These are phyloP conservation scores for Cladorrhinum samala DNA, from an alignment of 495 filamentous ascomycete genomes.

Conservation along the genomic window DNA sequence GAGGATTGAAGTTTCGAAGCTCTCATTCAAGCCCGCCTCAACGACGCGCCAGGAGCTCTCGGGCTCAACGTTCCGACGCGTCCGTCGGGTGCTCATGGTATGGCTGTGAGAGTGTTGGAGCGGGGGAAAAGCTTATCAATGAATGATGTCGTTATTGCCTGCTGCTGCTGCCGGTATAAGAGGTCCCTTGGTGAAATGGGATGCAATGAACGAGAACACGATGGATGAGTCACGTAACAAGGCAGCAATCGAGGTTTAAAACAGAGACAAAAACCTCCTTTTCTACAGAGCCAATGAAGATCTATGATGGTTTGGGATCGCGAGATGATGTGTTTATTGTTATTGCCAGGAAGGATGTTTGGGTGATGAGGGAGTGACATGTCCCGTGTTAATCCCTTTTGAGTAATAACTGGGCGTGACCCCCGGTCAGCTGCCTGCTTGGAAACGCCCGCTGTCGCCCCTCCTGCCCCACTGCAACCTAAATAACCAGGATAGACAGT, in stretches of 20 bases:
- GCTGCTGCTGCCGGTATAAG: not conserved
- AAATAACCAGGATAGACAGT: too few relatives aligned
- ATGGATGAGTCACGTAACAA: not conserved
- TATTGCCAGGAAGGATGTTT: not conserved
- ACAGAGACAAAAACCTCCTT: too few relatives aligned
- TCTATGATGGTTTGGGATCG: not conserved
- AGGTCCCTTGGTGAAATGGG: too few relatives aligned
- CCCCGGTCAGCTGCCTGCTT: not conserved
- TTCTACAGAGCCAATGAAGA: not conserved
- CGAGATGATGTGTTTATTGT: too few relatives aligned
- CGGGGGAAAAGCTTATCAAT: not conserved
- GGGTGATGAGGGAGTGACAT: not conserved
- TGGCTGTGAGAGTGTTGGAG: not conserved
- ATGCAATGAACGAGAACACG: too few relatives aligned
- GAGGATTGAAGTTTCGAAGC: constrained; percentile 41
- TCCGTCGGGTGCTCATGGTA: constrained; percentile 3
- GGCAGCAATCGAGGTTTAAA: not conserved
- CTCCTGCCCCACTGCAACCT: not conserved
- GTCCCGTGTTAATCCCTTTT: not conserved
- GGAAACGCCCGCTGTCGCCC: not conserved
- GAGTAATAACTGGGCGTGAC: not conserved
- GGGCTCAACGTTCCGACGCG: constrained; percentile 24
- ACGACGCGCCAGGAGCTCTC: constrained; percentile 48
- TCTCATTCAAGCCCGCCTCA: constrained; percentile 45
- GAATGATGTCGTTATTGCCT: not conserved